Base-by-base conservation (phyloP, 345 rosid genomes). In the Lepidium sativum region DNA sequence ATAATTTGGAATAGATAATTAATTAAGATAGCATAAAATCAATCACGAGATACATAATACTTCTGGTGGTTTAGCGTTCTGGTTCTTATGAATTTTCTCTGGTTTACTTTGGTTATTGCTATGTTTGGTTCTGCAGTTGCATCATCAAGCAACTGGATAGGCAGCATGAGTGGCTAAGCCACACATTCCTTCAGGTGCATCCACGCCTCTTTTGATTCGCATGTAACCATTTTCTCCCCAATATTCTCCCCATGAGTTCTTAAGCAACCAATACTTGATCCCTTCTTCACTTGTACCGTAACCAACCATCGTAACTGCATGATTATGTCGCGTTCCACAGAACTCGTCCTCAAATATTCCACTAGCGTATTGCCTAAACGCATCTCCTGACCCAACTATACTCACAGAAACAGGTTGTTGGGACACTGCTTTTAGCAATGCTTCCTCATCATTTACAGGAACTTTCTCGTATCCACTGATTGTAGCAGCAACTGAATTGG, bases 161-260 rank as follows among this genome's bases (percentile, higher is more conserved):
- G 37, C 72, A 21, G 82, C 60, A 13, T 7, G 4, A 8, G 1
- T 59, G 18, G 84, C 84, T 58, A 86, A 67, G 56, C 82, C 84
- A 56, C 87, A 81, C 11, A 37, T 31, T 44, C 87, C 86, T 32
- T 61, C 8, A 4, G 58, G 60, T 11, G 16, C 66, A 10, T 5
- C 59, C 5, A 44, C 66, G 27, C 34, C 78, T 67, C 89, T 79
- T 23, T 15, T 63, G 60, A 86, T 75, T 60, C 75, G 79, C 68
- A 82, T 71, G 18, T 78, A 80, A 14, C 87, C 89, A 8, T 48
- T 18, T 53, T 82, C 87, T 8, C 91, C 88, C 86, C 83, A 81
- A 1, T 9, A n/a, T 8, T 16, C 6, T 0, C 83, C 85, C 87
- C 89, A 84, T 2, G 85, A 84, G 47, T 86, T 86, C 63, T 78